Base-by-base conservation (phyloP, 1,284 basidiomycete species). In the Tilletia setariae region DNA sequence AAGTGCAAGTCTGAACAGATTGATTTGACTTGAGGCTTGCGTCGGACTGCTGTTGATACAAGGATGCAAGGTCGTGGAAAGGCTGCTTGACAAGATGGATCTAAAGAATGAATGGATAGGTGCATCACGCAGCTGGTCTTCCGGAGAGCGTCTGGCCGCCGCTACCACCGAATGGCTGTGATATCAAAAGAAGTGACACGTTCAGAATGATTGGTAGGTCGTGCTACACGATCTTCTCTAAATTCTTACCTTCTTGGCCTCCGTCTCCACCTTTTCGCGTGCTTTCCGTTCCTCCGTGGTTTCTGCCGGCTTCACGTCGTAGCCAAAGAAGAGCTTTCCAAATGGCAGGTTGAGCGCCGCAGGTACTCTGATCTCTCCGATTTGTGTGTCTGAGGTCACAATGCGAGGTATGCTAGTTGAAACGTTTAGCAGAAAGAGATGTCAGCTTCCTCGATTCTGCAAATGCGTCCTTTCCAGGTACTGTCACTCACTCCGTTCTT, bases 271-370 rank as follows among this genome's bases (percentile, higher is more conserved):
- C 43, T 67, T 40, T 15, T 63, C 67, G 30, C 65, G 51, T 1
- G 64, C 72, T 42, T 77, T 78, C 21, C 76, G 77, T 30, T 61
- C 28, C n/a, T 61, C 56, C 8, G 56, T 25, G 8, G 56, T 61
- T 15, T 72, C 77, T 25, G 77, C 75, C 8, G 74, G 74, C 19
- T 76, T 70, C 11, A 79, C 75, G 11, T 80, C 74, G 71, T 82
- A 82, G 35, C 80, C 80, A 44, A 82, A 82, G 68, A 81, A 82
- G 30, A 82, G 75, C 65, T 76, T 74, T 13, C 96, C 96, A 72
- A 91, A 90, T 0, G 95, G 94, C 35, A 99, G 85, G 74, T 91
- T 90, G 62, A 99, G 86, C 0, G 93, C 90, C 0, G 93, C 93
- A 0, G 96, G 94, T 4, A 92, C 92, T 82, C 91, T 90, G 66